phyloP scores from a whole-genome alignment of 2,329 filamentous ascomycete species.

The Monosporascus sp. region DNA sequence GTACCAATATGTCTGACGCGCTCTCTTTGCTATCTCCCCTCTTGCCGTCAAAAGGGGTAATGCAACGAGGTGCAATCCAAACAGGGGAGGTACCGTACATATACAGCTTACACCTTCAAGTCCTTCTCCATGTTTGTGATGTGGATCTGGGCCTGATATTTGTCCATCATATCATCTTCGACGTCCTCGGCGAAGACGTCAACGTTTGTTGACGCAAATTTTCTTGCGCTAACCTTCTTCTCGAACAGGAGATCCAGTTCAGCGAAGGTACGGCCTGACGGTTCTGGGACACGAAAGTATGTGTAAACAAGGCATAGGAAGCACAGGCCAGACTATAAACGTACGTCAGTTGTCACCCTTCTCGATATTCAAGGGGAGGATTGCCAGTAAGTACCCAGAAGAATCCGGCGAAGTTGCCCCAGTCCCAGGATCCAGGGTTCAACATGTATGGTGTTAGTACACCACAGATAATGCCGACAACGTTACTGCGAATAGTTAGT shows the following conservation, averaged over 20 bases:
- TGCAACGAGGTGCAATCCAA: background rate
- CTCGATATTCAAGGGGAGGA: background rate
- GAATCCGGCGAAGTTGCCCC: constrained; percentile 82
- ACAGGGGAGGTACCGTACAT: background rate
- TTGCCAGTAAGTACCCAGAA: constrained; percentile 59
- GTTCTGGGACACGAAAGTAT: constrained; percentile 77
- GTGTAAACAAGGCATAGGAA: constrained; percentile 77
- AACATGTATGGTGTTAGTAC: constrained; percentile 90
- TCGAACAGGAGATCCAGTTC: constrained; percentile 86
- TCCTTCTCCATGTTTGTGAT: constrained; percentile 23
- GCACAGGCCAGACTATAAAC: constrained; percentile 60
- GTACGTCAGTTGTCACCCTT: constrained; percentile 4
- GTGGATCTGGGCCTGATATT: constrained; percentile 39
- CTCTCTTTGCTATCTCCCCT: too few relatives aligned
- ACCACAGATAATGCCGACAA: constrained; percentile 75
- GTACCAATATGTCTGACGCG: too few relatives aligned
- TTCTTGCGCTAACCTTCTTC: constrained; percentile 61
- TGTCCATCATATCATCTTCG: constrained; percentile 41
- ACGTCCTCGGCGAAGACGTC: constrained; percentile 50
- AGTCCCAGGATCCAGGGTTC: constrained; percentile 81
- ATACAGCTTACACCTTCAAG: background rate
- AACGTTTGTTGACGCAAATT: constrained; percentile 59
- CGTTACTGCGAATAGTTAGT: constrained; percentile 46
- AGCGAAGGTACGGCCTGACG: constrained; percentile 73
- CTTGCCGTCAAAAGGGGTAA: too few relatives aligned